Percentiles rank a stretch among this genome's conserved stretches.
Evolutionary conservation across 257 asterid species (phyloP).

Genomic region (Misopates orontium): DNA sequence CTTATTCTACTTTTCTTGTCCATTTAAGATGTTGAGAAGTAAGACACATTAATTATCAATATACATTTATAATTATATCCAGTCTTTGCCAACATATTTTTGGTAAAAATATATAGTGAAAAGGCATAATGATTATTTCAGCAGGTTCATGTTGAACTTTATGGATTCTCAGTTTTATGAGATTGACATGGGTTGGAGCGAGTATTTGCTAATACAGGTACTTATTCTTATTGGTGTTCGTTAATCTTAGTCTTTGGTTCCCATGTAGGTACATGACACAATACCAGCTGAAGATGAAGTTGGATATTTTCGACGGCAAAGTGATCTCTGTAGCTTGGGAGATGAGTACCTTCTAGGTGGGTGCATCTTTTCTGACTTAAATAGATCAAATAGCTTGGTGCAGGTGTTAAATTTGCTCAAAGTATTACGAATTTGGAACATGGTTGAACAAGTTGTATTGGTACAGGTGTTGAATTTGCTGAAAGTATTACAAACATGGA

Average conservation of each 20-base stretch:
- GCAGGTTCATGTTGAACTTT: background rate
- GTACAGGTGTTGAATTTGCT: slow-evolving; percentile 70
- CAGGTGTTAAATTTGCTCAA: slow-evolving; percentile 78
- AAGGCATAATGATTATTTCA: background rate
- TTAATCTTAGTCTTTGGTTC: slow-evolving; percentile 2
- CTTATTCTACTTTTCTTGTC: background rate
- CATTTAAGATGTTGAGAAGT: background rate
- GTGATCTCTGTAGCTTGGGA: slow-evolving; percentile 54
- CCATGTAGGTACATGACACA: slow-evolving; percentile 53
- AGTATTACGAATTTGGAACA: slow-evolving; percentile 62
- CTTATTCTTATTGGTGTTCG: too few relatives aligned
- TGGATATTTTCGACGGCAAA: slow-evolving; percentile 55
- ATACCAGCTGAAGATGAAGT: slow-evolving; percentile 47
- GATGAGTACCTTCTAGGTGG: slow-evolving; percentile 87
- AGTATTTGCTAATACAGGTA: background rate
- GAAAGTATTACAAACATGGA: slow-evolving; percentile 67
- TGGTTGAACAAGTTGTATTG: slow-evolving; percentile 40
- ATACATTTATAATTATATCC: background rate
- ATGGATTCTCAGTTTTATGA: slow-evolving; percentile 4
- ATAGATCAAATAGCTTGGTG: background rate
- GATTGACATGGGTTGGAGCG: background rate
- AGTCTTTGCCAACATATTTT: background rate
- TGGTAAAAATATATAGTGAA: background rate
- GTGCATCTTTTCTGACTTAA: background rate
- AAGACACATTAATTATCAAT: background rate